Conservation (phyloP, 2,329 filamentous ascomycete genomes). For the Neopestalotiopsis rosae region DNA sequence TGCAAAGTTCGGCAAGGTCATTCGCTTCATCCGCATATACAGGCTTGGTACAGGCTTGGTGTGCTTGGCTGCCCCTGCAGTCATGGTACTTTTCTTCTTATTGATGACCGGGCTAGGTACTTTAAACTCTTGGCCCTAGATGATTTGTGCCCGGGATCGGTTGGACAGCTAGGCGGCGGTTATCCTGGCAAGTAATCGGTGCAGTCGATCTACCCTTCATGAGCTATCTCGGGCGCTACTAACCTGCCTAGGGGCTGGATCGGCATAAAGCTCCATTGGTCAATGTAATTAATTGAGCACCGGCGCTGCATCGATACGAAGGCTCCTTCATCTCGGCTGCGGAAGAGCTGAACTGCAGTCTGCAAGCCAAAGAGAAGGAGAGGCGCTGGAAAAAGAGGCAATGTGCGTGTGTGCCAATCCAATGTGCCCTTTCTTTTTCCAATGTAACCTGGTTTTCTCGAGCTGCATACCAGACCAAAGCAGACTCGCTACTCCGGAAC, state of each 20-base stretch:
- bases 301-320: not conserved
- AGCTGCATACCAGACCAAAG: not conserved
- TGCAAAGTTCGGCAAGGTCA: not conserved
- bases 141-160: not conserved
- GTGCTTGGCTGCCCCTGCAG: not conserved
- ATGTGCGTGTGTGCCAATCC: not conserved
- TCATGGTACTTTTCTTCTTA: not conserved
- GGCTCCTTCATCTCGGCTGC: not conserved
- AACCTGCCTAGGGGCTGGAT: not conserved
- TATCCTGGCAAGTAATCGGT: not conserved
- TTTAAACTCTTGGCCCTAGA: not conserved
- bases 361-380: not conserved
- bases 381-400: not conserved
- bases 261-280: not conserved
- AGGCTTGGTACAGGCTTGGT: not conserved
- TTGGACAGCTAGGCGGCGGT: not conserved
- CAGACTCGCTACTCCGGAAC: not conserved
- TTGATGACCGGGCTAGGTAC: not conserved
- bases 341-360: not conserved
- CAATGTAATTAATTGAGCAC: not conserved
- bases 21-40: not conserved
- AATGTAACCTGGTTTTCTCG: not conserved
- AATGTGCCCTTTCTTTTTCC: not conserved
- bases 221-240: constrained; percentile 1
- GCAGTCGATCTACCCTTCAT: not conserved